Evolutionary conservation across 306 rosid genomes (phyloP).

Genomic region (Begonia peltatifolia): DNA sequence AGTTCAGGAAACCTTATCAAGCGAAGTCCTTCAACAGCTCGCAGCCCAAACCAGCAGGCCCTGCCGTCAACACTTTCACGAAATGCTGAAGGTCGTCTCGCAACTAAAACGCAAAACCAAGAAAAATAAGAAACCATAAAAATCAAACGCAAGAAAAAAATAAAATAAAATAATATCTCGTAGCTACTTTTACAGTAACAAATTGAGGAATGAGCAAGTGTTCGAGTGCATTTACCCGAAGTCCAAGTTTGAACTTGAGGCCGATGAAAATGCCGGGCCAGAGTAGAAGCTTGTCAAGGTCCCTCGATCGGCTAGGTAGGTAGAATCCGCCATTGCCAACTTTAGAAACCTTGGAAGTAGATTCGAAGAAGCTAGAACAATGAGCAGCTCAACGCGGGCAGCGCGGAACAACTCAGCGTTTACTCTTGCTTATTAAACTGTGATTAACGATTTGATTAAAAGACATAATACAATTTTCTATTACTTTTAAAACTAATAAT

Average conservation of each 20-base stretch:
- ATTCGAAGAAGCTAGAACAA: no score
- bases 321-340: no score
- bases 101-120: conserved; percentile 21
- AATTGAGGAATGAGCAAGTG: not conserved
- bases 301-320: conserved; percentile 56
- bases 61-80: conserved; percentile 67
- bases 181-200: conserved; percentile 4
- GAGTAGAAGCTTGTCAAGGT: conserved; percentile 87
- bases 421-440: no score
- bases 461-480: no score
- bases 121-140: not conserved
- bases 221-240: conserved; percentile 16
- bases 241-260: conserved; percentile 67
- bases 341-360: no score
- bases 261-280: conserved; percentile 61
- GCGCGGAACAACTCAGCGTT: no score
- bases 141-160: not conserved
- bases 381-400: no score
- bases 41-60: conserved; percentile 91
- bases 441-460: no score
- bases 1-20: conserved; percentile 58
- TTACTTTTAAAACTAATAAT: no score
- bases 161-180: not conserved
- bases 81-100: conserved; percentile 57
- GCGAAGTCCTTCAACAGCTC: conserved; percentile 88